Base-by-base conservation (phyloP, 495 filamentous ascomycete genomes). In the Aspergillus ellipticus region DNA sequence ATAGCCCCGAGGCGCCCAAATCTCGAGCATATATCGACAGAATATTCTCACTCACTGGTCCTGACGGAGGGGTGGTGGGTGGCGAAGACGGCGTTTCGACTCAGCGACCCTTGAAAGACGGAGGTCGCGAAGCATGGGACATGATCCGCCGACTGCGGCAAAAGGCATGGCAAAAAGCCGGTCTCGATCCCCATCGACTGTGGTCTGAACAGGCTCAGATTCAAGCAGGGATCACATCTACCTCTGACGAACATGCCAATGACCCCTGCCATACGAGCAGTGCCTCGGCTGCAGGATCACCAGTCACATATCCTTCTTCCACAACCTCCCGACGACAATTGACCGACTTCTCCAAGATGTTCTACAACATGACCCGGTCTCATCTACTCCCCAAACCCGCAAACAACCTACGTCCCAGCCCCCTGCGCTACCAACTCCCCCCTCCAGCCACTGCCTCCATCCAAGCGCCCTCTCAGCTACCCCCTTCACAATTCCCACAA, bases 81-180 rank as follows among this genome's bases (percentile, higher is more conserved):
- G 77, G 76, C 6, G 79, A 80, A 58, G 78, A 78, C 39, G 76
- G 78, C 17, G 69, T 76, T 13, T 73, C 74, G 4, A 71, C 70
- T 0, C 72, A 74, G 53, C 66, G 79, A 8, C 79, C 78, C 0
- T 53, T 82, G 0, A 74, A 76, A 57, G 79, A 82, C 50, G 79
- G 79, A 11, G 79, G 79, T 1, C 72, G 74, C 45, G 79, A 82
- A 56, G 79, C 79, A 20, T 82, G 79, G 79, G 68, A 75, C 28
- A 79, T 82, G 79, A 75, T 82, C 26, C 74, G 73, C 48, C 66
- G 78, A 9, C 63, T 82, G 15, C 75, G 79, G 20, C 75, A 77
- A 41, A 77, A 80, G 51, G 76, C 72, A 50, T 79, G 75, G 75
- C 75, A 79, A 58, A 77, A 75, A 49, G 75, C 75, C 5, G 75